Evolutionary conservation across 2,329 filamentous ascomycete genomes (phyloP).

Genomic region (Nothomitra cinnamomea): DNA sequence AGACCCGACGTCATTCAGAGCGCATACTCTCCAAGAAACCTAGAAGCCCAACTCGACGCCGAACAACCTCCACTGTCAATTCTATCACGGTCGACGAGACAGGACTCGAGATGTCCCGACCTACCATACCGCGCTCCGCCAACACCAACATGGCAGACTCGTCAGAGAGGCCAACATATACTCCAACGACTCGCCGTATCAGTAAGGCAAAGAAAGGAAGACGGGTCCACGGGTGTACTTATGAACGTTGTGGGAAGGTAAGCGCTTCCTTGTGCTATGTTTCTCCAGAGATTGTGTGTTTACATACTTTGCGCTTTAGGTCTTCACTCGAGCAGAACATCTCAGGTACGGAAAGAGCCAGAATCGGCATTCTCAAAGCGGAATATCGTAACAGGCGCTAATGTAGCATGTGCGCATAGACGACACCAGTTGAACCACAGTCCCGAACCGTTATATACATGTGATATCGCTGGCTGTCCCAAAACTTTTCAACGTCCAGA

Average conservation of each 20-base stretch:
- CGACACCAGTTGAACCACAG: constrained; percentile 34
- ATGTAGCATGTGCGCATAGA: constrained; percentile 14
- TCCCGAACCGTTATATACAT: constrained; percentile 27
- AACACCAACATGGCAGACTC: constrained; percentile 3
- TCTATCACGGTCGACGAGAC: not conserved
- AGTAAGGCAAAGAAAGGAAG: constrained; percentile 36
- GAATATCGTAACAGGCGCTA: no score
- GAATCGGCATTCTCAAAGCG: not conserved
- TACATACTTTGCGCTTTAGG: constrained; percentile 17
- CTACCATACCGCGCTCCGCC: not conserved
- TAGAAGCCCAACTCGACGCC: not conserved
- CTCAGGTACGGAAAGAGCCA: constrained; percentile 18
- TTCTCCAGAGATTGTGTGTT: not conserved
- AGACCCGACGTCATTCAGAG: not conserved
- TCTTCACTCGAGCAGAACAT: constrained; percentile 33
- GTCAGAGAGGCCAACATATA: constrained; percentile 20
- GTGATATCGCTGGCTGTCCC: constrained; percentile 25
- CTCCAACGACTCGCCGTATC: constrained; percentile 31
- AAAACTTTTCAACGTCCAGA: constrained; percentile 32
- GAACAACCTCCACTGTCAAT: not conserved
- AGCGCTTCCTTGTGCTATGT: constrained; percentile 8
- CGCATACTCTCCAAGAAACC: not conserved
- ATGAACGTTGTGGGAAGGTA: constrained; percentile 30
- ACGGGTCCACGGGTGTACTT: constrained; percentile 30
- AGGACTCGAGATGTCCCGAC: not conserved